These are phyloP conservation scores for Echinochloa phyllopogon DNA, from an alignment of 176 grass and related monocot genomes.

Conservation along the genomic window DNA sequence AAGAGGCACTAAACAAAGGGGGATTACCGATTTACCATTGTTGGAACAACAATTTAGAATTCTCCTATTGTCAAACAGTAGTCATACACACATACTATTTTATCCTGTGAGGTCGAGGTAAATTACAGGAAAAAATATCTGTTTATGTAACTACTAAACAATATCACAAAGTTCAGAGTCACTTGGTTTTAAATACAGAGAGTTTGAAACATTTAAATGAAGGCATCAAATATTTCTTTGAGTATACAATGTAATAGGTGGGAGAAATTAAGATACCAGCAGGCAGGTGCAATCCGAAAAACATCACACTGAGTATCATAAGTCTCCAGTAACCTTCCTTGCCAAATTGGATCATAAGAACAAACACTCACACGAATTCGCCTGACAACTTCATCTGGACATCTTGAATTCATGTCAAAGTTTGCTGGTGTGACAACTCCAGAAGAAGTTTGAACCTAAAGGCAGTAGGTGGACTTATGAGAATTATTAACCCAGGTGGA, in stretches of 20 bases:
- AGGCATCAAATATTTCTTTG: neutral
- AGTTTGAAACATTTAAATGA: conserved; percentile 28
- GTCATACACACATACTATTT: neutral
- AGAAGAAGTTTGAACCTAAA: conserved; percentile 76
- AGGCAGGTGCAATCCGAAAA: conserved; percentile 64
- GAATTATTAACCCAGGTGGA: conserved; percentile 25
- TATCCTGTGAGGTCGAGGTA: conserved; percentile 9
- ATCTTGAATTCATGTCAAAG: conserved; percentile 76
- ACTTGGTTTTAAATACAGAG: neutral
- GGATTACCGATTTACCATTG: neutral
- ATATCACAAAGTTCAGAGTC: conserved; percentile 14
- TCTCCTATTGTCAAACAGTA: conserved; percentile 4
- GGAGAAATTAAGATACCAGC: conserved; percentile 55
- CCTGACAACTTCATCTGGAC: conserved; percentile 90
- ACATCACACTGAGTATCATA: conserved; percentile 69
- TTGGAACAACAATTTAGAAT: neutral
- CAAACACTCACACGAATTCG: conserved; percentile 67
- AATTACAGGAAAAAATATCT: conserved; percentile 14
- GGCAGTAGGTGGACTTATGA: neutral
- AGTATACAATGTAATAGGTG: conserved; percentile 4
- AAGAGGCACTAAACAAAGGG: neutral
- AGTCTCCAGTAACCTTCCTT: conserved; percentile 78
- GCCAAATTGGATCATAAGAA: conserved; percentile 71
- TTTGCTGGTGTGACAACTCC: conserved; percentile 62
- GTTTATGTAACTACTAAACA: conserved; percentile 10